phyloP scores from a whole-genome alignment of 345 rosid genomes.

The Moringa oleifera region DNA sequence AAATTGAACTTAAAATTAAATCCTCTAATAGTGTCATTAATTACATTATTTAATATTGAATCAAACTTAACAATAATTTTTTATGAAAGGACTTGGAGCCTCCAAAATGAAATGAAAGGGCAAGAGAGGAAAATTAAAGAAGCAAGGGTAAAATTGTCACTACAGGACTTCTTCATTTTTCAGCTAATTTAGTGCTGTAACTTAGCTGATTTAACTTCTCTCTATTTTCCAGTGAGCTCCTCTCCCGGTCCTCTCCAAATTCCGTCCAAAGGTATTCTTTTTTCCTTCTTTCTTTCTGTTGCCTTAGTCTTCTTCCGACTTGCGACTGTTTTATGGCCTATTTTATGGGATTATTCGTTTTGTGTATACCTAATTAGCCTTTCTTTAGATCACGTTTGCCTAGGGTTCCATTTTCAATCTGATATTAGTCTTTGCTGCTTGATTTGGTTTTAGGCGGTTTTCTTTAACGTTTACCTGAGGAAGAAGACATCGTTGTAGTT shows the following conservation, averaged over 20 bases:
- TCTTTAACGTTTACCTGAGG: not conserved
- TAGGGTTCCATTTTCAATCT: not conserved
- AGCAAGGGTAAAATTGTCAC: slow-evolving; percentile 1
- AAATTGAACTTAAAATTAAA: too few species aligned
- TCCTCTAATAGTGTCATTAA: too few species aligned
- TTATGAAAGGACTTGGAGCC: too few species aligned
- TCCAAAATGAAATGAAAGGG: not conserved
- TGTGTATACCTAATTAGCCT: not conserved
- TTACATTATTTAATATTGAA: too few species aligned
- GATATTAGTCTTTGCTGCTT: not conserved
- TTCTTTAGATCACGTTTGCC: not conserved
- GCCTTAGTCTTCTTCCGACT: too few species aligned
- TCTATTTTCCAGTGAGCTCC: not conserved
- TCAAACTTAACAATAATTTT: too few species aligned
- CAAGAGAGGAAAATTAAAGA: not conserved
- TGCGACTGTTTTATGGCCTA: not conserved
- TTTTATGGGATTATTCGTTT: not conserved
- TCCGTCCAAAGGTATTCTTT: not conserved
- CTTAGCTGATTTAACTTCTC: not conserved
- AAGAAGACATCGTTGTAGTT: not conserved
- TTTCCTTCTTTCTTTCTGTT: not conserved
- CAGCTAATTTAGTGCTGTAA: not conserved
- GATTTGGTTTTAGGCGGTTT: not conserved
- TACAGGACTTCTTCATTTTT: not conserved
- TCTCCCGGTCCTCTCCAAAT: not conserved